phyloP scores from a whole-genome alignment of 1,284 basidiomycete species.

The Pyrrhoderma lamaoense region DNA sequence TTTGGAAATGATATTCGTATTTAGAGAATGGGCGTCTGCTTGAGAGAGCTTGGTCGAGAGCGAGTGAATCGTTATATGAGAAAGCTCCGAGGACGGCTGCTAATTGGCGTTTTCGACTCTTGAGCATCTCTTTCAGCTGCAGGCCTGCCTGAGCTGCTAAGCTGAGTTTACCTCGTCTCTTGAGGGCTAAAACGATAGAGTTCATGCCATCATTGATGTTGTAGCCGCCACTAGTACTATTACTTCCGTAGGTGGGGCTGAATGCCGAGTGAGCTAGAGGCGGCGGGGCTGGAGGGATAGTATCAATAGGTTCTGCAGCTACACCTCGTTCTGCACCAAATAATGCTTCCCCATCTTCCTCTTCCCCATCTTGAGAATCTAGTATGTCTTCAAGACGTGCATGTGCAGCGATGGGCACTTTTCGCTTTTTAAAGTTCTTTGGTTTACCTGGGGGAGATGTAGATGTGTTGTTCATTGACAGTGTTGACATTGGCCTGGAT shows the following conservation, averaged over 20 bases:
- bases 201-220: slow-evolving; percentile 21
- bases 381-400: slow-evolving; percentile 9
- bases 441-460: slow-evolving; percentile 31
- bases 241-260: slow-evolving; percentile 11
- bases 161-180: slow-evolving; percentile 43
- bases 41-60: slow-evolving; percentile 69
- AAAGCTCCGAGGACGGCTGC: slow-evolving; percentile 57
- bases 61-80: slow-evolving; percentile 56
- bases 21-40: slow-evolving; percentile 45
- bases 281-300: slow-evolving; percentile 14
- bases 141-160: slow-evolving; percentile 59
- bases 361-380: slow-evolving; percentile 29
- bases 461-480: no score
- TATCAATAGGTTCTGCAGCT: slow-evolving; percentile 17
- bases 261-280: neutral
- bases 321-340: slow-evolving; percentile 24
- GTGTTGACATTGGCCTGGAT: no score
- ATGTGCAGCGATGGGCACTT: slow-evolving; percentile 49
- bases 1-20: neutral
- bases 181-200: slow-evolving; percentile 14
- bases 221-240: slow-evolving; percentile 21
- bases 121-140: slow-evolving; percentile 67
- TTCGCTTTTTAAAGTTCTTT: slow-evolving; percentile 80
- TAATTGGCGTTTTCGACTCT: slow-evolving; percentile 58
- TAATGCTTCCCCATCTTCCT: slow-evolving; percentile 25